Percentiles rank a stretch among this genome's conserved stretches.
phyloP scores from a whole-genome alignment of 305 asterid genomes.

The Fraxinus dipetala region DNA sequence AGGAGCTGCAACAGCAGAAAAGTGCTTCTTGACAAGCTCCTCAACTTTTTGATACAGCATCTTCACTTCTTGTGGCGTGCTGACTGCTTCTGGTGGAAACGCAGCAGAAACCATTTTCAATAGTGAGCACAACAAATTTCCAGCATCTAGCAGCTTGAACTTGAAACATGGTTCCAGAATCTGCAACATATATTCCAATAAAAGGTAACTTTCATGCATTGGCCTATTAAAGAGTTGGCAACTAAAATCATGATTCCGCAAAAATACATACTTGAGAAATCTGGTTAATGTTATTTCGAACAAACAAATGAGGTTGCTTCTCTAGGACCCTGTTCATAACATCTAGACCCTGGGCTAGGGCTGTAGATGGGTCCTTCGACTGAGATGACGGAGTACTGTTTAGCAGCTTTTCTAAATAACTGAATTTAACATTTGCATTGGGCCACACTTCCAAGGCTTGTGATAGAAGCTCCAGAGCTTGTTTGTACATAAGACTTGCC shows the following conservation, averaged over 20 bases:
- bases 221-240: conserved; percentile 13
- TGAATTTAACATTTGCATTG: conserved; percentile 95
- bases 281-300: conserved; percentile 90
- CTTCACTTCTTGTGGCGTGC: conserved; percentile 83
- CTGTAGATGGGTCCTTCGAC: conserved; percentile 97
- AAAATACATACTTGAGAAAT: conserved; percentile 73
- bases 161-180: conserved; percentile 98
- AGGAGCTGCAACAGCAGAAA: conserved; percentile 85
- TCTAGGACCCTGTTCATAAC: conserved; percentile 99
- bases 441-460: conserved; percentile 99
- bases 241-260: conserved; percentile 23
- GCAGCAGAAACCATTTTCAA: conserved; percentile 93
- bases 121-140: conserved; percentile 86
- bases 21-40: conserved; percentile 96
- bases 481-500: conserved; percentile 95
- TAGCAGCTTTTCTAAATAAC: conserved; percentile 95
- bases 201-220: conserved; percentile 12
- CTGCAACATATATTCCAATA: conserved; percentile 41
- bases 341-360: conserved; percentile 96
- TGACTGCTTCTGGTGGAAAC: conserved; percentile 81
- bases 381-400: conserved; percentile 92
- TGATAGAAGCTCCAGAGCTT: conserved; percentile 94
- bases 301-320: conserved; percentile 94
- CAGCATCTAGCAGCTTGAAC: conserved; percentile 98
- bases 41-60: conserved; percentile 91